Evolutionary conservation across 352 stramenopile genomes (phyloP).

Genomic region (Nothophytophthora sp.): DNA sequence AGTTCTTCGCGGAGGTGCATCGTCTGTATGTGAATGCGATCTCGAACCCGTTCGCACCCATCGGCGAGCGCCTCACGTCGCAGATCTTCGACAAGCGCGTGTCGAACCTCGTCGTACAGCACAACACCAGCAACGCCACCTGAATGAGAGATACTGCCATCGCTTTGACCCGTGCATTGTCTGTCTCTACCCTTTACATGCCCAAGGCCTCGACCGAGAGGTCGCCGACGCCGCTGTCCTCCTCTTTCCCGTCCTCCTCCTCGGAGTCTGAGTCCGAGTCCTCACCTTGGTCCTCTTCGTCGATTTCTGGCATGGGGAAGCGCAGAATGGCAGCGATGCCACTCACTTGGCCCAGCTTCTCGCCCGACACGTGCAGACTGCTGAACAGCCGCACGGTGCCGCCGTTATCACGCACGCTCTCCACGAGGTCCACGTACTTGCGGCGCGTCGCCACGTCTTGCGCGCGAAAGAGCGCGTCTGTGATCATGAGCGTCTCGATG

Average conservation of each 20-base stretch:
- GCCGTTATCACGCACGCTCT: slow-evolving; percentile 91
- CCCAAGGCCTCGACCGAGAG: slow-evolving; percentile 63
- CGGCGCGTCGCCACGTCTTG: slow-evolving; percentile 89
- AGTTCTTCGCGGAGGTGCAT: slow-evolving; percentile 87
- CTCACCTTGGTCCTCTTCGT: slow-evolving; percentile 87
- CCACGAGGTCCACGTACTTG: slow-evolving; percentile 95
- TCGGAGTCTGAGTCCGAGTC: slow-evolving; percentile 45
- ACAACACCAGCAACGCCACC: slow-evolving; percentile 42
- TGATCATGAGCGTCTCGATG: slow-evolving; percentile 96
- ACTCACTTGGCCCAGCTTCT: slow-evolving; percentile 95
- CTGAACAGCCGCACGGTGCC: slow-evolving; percentile 95
- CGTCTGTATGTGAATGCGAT: slow-evolving; percentile 88
- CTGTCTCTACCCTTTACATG: slow-evolving; percentile 39
- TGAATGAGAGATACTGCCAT: slow-evolving; percentile 11
- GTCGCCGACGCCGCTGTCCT: slow-evolving; percentile 57
- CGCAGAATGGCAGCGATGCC: slow-evolving; percentile 96
- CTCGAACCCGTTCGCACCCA: slow-evolving; percentile 83
- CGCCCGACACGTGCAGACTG: slow-evolving; percentile 94
- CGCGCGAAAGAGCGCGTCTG: slow-evolving; percentile 94
- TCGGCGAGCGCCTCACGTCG: slow-evolving; percentile 82
- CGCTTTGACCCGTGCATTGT: slow-evolving; percentile 9
- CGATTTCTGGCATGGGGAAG: slow-evolving; percentile 96
- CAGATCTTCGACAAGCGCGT: slow-evolving; percentile 82
- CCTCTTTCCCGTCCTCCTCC: slow-evolving; percentile 35
- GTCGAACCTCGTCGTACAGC: slow-evolving; percentile 71